Base-by-base conservation (phyloP, 495 filamentous ascomycete genomes). In the Trichoderma gamsii region DNA sequence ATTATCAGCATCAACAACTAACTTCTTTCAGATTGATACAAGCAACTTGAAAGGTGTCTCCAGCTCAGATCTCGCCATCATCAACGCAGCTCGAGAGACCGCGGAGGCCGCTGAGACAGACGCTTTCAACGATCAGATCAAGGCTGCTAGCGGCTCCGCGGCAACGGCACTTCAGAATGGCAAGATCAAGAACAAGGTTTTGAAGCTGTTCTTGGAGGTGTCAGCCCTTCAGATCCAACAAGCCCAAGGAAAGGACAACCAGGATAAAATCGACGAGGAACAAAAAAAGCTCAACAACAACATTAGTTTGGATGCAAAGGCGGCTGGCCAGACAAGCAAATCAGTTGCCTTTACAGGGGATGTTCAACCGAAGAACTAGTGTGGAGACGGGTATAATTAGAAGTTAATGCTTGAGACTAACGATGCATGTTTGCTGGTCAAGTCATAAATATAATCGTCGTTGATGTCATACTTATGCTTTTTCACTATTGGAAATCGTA, bases 131-230 rank as follows among this genome's bases (percentile, higher is more conserved):
- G 44, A 71, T 6, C 76, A 76, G 32, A 79, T 81, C 59, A 76
- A 77, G 18, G 76, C 73, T 9, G 74, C 75, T 11, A 63, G 66
- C 27, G 79, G 76, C 12, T 75, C 72, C 21, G 74, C 65, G 9
- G 73, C 76, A 9, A 72, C 71, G 16, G 77, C 79, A 15, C 76
- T 81, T 56, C 79, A 82, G 76, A 80, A 80, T 35, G 82, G 82
- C 70, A 84, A 84, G 75, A 84, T 83, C 67, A 82, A 82, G 78
- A 84, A 84, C 76, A 84, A 84, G 76, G 79, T 84, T 68, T 71
- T 84, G 46, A 84, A 84, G 75, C 73, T 84, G 51, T 73, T 77
- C 35, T 75, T 78, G 29, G 74, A 76, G 41, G 68, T 80, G 2
- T 32, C 79, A 44, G 68, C 66, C 1, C 72, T 81, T n/a, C 69